Evolutionary conservation across 192 early-diverging fungal genomes (phyloP), one percentile per base, ranked within the genome.

Genomic region (Gaertneriomyces semiglobifer): DNA sequence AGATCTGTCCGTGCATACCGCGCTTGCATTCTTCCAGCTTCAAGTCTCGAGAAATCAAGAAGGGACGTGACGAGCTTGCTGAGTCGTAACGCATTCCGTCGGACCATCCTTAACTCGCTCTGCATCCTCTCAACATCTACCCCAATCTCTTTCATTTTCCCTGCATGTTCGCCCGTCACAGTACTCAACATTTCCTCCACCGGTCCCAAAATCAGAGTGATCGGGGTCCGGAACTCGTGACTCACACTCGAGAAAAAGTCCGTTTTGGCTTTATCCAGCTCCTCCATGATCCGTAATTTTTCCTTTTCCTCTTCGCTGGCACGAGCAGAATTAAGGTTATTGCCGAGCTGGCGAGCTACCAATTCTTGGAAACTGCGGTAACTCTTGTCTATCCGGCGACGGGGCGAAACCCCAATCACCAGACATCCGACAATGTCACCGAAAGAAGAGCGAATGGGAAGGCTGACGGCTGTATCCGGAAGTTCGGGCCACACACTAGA

Each of bases 51-150:
- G 53, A 82, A 82, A 51, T 88, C 82, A 9, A 87, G 63, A 2
- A 87, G 57, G 0, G 71, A 71, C 63, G 85, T 87, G 20, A 87
- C 80, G 2, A 87, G 68, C 62, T 77, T 81, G 8, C 85, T 67
- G 8, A 87, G 69, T 11, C 86, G 72, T 16, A 70, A 42, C 0
- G 81, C 72, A 41, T 87, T 87, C 20, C 80, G 63, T 18, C 76
- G 69, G 6, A 77, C 63, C 64, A 82, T 68, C 19, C 81, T 54
- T 11, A 62, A 67, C 45, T 85, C 84, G 0, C 53, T 18, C 53
- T 18, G 48, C 12, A 53, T 7, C 19, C 19, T 8, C 2, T 7
- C 8, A 10, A 53, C 19, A 53, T 53, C 53, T 25, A 33, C 53
- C 7, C 7, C 19, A 6, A 7, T 14, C 7, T 7, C 38, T 53